Base-by-base conservation (phyloP, 768 basidiomycete genomes). In the Leccinellum rugosiceps region DNA sequence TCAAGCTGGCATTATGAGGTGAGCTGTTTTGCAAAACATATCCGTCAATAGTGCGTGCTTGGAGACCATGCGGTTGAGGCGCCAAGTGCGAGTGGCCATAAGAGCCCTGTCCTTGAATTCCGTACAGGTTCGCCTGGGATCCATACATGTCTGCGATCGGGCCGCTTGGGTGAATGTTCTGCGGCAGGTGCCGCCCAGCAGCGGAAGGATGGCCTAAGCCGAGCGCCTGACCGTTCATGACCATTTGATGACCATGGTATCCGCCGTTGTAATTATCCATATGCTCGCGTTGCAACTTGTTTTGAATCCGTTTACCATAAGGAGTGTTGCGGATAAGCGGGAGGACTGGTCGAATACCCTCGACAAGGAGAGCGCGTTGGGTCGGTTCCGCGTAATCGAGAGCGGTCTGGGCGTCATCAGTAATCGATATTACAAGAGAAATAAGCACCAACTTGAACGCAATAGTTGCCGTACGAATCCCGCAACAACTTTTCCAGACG, bases 321-420 rank as follows among this genome's bases (percentile, higher is more conserved):
- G 97, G 97, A 10, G 97, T 99, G 76, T 99, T 99, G 68, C 97
- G 90, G 69, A 99, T 99, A 66, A 98, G 82, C 3, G 97, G 97
- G 25, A 99, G 82, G 59, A 98, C 94, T n/a, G 97, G 97, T 50
- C 97, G 90, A 71, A 99, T 99, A 64, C 92, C 93, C 68, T 98
- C 96, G 19, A 99, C 93, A 25, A 99, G 86, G 60, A 94, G 81
- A 5, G 88, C 85, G 58, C 97, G 88, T 73, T 99, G 97, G 21
- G 73, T 79, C n/a, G 94, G 89, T 65, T 98, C 97, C 34, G 97
- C 94, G 63, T 98, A 99, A 73, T 99, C 97, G 53, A 98, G 77
- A 38, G 96, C 95, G 56, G 97, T 99, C 89, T 98, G 73, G 43
- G 25, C 55, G 10, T 43, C 60, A 65, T 68, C 19, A 74, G 56